phyloP scores from a whole-genome alignment of 805 yeast species.

The Schwanniomyces vanrijiae region DNA sequence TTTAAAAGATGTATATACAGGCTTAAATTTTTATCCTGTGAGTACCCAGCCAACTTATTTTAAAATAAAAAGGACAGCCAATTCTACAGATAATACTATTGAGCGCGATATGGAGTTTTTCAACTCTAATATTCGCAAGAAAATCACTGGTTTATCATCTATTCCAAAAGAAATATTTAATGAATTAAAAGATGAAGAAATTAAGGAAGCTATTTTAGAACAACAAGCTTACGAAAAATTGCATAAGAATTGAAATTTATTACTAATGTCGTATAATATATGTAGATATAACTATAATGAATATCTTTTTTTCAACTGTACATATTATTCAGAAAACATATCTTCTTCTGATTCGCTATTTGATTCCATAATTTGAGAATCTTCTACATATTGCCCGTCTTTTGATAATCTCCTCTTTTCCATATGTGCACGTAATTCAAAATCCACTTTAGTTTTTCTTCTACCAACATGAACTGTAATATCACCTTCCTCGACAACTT shows the following conservation, averaged over 20 bases:
- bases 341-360: conserved; percentile 16
- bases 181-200: conserved; percentile 52
- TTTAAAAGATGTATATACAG: conserved; percentile 78
- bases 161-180: conserved; percentile 61
- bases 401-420: conserved; percentile 27
- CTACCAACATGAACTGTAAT: conserved; percentile 48
- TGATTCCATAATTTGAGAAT: conserved; percentile 5
- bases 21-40: conserved; percentile 71
- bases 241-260: conserved; percentile 1
- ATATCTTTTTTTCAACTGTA: neutral
- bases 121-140: conserved; percentile 46
- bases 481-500: conserved; percentile 49
- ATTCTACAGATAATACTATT: conserved; percentile 31
- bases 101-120: conserved; percentile 46
- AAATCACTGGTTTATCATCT: conserved; percentile 62
- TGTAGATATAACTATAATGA: neutral
- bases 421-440: conserved; percentile 46
- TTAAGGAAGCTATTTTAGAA: conserved; percentile 56
- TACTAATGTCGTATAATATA: conserved; percentile 1
- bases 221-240: conserved; percentile 55
- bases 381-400: conserved; percentile 11
- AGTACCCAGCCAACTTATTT: conserved; percentile 69
- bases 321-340: conserved; percentile 1
- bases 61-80: conserved; percentile 24
- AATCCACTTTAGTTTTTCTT: conserved; percentile 45